phyloP scores from a whole-genome alignment of 2,329 filamentous ascomycete species.

The Lasiodiplodia sp. region DNA sequence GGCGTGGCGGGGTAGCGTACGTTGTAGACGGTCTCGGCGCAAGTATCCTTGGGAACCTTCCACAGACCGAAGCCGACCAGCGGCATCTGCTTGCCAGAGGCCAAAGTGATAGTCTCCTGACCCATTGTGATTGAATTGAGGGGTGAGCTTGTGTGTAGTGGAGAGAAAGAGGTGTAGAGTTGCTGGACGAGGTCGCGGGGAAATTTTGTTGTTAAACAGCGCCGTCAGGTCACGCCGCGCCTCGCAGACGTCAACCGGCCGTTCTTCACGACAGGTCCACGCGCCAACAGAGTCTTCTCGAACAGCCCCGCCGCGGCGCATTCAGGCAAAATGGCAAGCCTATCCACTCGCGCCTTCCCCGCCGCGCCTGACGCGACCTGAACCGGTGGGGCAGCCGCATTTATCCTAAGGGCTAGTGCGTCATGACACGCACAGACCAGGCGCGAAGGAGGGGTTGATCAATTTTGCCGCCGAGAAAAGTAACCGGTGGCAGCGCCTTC shows the following conservation, averaged over 20 bases:
- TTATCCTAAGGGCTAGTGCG: conserved; percentile 20
- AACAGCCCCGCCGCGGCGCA: conserved; percentile 8
- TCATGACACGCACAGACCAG: conserved; percentile 20
- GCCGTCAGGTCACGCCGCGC: not conserved
- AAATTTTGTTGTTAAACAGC: conserved; percentile 1
- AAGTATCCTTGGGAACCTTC: conserved; percentile 79
- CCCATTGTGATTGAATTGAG: conserved; percentile 30
- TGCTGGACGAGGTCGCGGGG: not conserved
- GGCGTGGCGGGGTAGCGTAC: conserved; percentile 37
- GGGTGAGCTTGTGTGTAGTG: not conserved
- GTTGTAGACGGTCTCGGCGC: conserved; percentile 80
- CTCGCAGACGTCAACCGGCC: conserved; percentile 9
- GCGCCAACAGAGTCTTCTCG: conserved; percentile 18
- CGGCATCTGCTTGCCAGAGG: conserved; percentile 73
- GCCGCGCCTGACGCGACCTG: conserved; percentile 12
- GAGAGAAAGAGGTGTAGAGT: not conserved
- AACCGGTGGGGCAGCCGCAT: conserved; percentile 18
- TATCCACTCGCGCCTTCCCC: conserved; percentile 10
- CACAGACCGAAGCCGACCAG: conserved; percentile 81
- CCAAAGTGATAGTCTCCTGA: conserved; percentile 65
- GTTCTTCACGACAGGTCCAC: not conserved
- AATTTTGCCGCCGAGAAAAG: conserved; percentile 23
- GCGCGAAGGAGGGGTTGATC: conserved; percentile 19
- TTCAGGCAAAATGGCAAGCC: conserved; percentile 24
- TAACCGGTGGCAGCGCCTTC: conserved; percentile 9